Percentiles rank a stretch among this genome's conserved stretches.
Evolutionary conservation across 345 rosid genomes (phyloP).

Genomic region (Linum lewisii): DNA sequence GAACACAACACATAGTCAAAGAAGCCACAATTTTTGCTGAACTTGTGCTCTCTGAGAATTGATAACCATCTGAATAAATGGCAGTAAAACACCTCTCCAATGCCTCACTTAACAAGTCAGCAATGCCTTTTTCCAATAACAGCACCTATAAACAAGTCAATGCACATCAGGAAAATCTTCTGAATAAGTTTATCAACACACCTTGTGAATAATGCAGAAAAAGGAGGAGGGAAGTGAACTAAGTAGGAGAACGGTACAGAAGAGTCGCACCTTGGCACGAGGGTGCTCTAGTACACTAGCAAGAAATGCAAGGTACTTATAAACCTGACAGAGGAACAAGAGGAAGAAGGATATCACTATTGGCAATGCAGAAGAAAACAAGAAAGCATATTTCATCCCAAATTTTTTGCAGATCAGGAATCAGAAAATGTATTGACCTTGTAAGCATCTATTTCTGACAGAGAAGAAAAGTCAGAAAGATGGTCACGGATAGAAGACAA

Average conservation of each 20-base stretch:
- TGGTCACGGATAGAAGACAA: constrained; percentile 47
- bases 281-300: constrained; percentile 88
- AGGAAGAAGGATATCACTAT: constrained; percentile 9
- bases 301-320: constrained; percentile 64
- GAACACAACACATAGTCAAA: constrained; percentile 55
- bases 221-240: neutral
- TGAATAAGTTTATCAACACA: too few relatives aligned
- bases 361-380: constrained; percentile 11
- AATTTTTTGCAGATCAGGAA: neutral
- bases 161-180: constrained; percentile 8
- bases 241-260: neutral
- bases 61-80: constrained; percentile 40
- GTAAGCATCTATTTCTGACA: constrained; percentile 53
- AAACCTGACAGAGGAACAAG: constrained; percentile 38
- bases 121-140: constrained; percentile 56
- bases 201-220: too few relatives aligned
- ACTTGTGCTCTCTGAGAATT: constrained; percentile 33
- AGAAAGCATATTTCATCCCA: neutral
- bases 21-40: constrained; percentile 31
- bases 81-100: constrained; percentile 57
- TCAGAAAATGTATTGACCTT: constrained; percentile 41
- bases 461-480: constrained; percentile 35
- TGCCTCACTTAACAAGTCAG: constrained; percentile 44
- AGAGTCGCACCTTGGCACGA: constrained; percentile 47
- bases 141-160: constrained; percentile 34